Conservation (phyloP, 495 filamentous ascomycete genomes). For the Xylaria flabelliformis region DNA sequence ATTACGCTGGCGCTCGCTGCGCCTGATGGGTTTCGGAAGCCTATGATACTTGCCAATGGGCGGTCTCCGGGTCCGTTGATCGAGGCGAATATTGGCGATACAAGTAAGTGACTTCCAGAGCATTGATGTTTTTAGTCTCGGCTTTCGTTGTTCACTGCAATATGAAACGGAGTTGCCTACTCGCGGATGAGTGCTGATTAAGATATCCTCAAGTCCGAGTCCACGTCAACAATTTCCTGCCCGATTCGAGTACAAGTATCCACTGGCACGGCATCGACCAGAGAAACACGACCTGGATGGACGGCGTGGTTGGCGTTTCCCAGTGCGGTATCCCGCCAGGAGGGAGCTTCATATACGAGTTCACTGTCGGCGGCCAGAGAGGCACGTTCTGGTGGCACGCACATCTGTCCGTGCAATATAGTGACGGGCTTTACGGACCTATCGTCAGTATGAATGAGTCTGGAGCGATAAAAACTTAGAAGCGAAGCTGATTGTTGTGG, state of each 20-base stretch:
- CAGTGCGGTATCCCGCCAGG: slow-evolving; percentile 43
- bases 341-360: slow-evolving; percentile 42
- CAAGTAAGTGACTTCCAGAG: slow-evolving; percentile 20
- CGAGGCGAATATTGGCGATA: slow-evolving; percentile 57
- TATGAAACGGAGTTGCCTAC: neutral
- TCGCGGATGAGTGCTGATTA: no score
- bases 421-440: slow-evolving; percentile 38
- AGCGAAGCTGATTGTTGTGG: neutral
- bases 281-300: slow-evolving; percentile 37
- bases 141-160: neutral
- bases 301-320: slow-evolving; percentile 41
- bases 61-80: slow-evolving; percentile 63
- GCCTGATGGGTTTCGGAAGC: slow-evolving; percentile 60
- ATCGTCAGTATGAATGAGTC: slow-evolving; percentile 28
- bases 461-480: neutral
- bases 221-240: slow-evolving; percentile 36
- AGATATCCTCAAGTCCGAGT: slow-evolving; percentile 25
- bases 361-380: slow-evolving; percentile 36
- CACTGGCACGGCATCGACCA: slow-evolving; percentile 47
- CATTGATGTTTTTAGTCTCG: neutral
- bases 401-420: slow-evolving; percentile 37
- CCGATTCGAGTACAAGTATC: slow-evolving; percentile 37
- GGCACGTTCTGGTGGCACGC: slow-evolving; percentile 45
- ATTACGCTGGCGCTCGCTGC: slow-evolving; percentile 34
- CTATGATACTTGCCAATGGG: slow-evolving; percentile 62